Evolutionary conservation across 108 stramenopile genomes (phyloP), one percentile per base, ranked within the genome.

Genomic region (Epipyxis sp.): DNA sequence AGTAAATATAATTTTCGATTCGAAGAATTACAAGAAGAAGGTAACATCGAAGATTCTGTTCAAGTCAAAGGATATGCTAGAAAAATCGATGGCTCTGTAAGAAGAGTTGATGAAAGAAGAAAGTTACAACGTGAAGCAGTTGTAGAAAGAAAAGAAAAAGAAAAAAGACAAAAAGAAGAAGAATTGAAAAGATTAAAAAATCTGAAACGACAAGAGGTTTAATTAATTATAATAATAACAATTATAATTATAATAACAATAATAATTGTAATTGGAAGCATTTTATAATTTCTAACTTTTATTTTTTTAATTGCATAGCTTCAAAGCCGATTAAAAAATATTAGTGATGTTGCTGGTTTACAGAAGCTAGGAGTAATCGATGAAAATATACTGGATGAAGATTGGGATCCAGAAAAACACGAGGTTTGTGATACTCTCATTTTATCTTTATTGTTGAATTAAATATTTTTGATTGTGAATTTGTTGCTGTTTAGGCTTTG

Each of bases 1-100:
- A 88, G 91, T 72, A 91, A 94, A 79, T 98, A 96, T 90, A 99
- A 99, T 79, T 98, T 99, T 80, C 91, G 99, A 30, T 98, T 97
- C 83, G 99, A 99, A 86, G 93, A 99, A 87, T 42, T 74, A 3
- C 71, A 74, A 42, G 71, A 27, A 42, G 71, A 46, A 32, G 32
- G 43, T 16, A 42, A 39, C 10, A 42, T 43, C 10, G 71, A 65
- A 32, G 6, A 13, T 16, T 6, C 30, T 57, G 27, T 80, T 79
- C 79, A 78, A 78, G 69, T 78, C 78, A 78, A 43, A 6, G 71
- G 71, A 13, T 81, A 83, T 68, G 40, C 80, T 10, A 80, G 82
- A 16, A 32, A 82, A 32, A 39, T 84, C 16, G 6, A 57, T n/a
- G 82, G 74, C 76, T 81, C 92, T 13, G 46, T 98, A 42, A 89